phyloP scores from a whole-genome alignment of 83 land plant species.

The Isoetes engelmannii region DNA sequence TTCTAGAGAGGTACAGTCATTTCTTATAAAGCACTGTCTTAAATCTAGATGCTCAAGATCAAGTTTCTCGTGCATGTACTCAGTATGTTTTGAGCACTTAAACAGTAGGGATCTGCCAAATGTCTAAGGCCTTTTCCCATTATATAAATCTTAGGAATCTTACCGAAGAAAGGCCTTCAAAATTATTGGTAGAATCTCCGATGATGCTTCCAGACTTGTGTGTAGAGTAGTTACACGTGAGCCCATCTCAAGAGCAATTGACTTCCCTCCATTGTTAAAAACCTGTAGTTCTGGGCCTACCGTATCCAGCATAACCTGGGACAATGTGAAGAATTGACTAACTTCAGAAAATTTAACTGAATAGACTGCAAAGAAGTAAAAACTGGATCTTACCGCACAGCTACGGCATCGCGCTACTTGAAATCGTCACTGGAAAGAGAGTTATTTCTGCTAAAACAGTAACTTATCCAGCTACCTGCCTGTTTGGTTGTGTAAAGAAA shows the following conservation, averaged over 20 bases:
- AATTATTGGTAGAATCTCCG: conserved; percentile 72
- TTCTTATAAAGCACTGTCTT: too few relatives aligned
- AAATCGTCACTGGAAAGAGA: too few relatives aligned
- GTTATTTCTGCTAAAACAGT: too few relatives aligned
- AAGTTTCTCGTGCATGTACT: not conserved
- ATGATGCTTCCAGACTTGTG: conserved; percentile 50
- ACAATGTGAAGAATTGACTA: not conserved
- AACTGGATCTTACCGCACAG: conserved; percentile 63
- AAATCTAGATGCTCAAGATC: too few relatives aligned
- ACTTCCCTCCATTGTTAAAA: conserved; percentile 47
- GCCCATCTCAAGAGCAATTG: conserved; percentile 60
- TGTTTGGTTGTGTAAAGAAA: too few relatives aligned
- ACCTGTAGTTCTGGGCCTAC: conserved; percentile 83
- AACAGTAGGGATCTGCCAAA: not conserved
- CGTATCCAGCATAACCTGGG: conserved; percentile 86
- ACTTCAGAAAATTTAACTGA: too few relatives aligned
- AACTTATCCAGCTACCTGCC: too few relatives aligned
- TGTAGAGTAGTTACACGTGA: conserved; percentile 60
- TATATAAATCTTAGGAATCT: not conserved
- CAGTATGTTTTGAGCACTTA: not conserved
- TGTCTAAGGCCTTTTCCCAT: not conserved
- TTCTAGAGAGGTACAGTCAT: too few relatives aligned
- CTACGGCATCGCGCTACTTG: too few relatives aligned
- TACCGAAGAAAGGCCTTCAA: conserved; percentile 60
- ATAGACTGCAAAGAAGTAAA: not conserved